phyloP scores from a whole-genome alignment of 2,329 filamentous ascomycete species.

The Fusarium papillatum region DNA sequence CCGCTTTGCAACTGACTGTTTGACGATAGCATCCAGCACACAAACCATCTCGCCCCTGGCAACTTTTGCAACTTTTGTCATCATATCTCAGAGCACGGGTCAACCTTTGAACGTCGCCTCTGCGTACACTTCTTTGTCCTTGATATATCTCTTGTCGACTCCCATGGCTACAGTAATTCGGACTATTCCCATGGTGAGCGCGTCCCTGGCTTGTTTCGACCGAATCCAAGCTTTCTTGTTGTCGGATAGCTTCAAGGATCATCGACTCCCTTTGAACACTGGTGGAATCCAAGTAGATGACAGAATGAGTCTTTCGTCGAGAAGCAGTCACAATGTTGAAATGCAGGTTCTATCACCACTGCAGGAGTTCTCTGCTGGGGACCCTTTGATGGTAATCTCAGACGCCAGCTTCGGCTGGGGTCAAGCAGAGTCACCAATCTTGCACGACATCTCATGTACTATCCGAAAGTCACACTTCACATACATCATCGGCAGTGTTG shows the following conservation, averaged over 20 bases:
- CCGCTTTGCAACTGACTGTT: not conserved
- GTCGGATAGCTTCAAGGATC: constrained; percentile 20
- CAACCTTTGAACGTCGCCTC: constrained; percentile 19
- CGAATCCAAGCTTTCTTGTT: constrained; percentile 15
- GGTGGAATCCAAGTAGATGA: not conserved
- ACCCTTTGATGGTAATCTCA: constrained; percentile 13
- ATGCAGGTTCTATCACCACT: not conserved
- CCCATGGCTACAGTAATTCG: constrained; percentile 17
- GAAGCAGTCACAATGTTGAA: not conserved
- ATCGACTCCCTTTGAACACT: constrained; percentile 9
- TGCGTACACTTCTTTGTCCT: constrained; percentile 23
- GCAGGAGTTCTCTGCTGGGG: not conserved
- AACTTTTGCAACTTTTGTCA: constrained; percentile 26
- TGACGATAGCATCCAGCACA: not conserved
- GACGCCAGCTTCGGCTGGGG: constrained; percentile 13
- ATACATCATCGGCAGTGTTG: constrained; percentile 18
- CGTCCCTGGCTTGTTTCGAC: constrained; percentile 14
- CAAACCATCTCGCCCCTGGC: constrained; percentile 17
- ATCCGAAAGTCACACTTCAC: constrained; percentile 18
- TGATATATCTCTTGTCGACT: constrained; percentile 24
- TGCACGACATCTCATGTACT: constrained; percentile 5
- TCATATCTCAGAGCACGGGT: constrained; percentile 19
- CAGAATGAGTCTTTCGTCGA: not conserved
- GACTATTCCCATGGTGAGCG: constrained; percentile 8
- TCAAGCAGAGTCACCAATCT: not conserved